A percentile compares a stretch with the other conserved stretches of the same genome.
phyloP scores from a whole-genome alignment of 78 protist genomes.

The Dictyostelium capitatum region DNA sequence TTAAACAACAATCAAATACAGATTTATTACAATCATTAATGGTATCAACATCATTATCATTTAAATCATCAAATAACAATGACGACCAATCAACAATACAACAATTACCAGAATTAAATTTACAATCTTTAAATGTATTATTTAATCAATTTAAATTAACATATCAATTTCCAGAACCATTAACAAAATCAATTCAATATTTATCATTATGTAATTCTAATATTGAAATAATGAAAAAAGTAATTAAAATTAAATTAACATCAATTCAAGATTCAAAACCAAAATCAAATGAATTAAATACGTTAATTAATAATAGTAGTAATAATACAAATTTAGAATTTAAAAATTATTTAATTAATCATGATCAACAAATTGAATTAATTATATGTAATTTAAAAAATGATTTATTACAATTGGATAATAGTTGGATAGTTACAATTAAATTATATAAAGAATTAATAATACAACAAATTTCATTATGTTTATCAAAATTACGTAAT shows the following conservation, averaged over 20 bases:
- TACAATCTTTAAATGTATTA: constrained; percentile 23
- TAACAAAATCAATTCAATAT: background rate
- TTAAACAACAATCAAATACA: constrained; percentile 32
- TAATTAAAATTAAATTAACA: background rate
- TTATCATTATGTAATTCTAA: background rate
- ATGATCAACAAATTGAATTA: constrained; percentile 11
- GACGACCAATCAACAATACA: background rate
- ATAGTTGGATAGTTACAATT: background rate
- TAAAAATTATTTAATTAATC: constrained; percentile 20
- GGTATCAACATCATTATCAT: background rate
- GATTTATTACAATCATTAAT: constrained; percentile 13
- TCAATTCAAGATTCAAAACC: constrained; percentile 23
- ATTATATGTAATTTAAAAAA: constrained; percentile 24
- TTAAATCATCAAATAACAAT: background rate
- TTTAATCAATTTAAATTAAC: constrained; percentile 25
- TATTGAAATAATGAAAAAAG: background rate
- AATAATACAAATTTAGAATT: background rate
- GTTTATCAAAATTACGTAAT: background rate
- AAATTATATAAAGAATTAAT: constrained; percentile 13
- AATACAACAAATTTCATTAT: background rate
- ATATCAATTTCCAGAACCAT: constrained; percentile 10
- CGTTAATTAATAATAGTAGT: background rate
- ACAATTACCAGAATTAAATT: background rate
- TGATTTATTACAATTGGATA: constrained; percentile 11
- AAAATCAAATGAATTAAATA: background rate